Percentiles rank a stretch among this genome's conserved stretches.
phyloP scores from a whole-genome alignment of 179 eudicot genomes.

The Silene coronaria region DNA sequence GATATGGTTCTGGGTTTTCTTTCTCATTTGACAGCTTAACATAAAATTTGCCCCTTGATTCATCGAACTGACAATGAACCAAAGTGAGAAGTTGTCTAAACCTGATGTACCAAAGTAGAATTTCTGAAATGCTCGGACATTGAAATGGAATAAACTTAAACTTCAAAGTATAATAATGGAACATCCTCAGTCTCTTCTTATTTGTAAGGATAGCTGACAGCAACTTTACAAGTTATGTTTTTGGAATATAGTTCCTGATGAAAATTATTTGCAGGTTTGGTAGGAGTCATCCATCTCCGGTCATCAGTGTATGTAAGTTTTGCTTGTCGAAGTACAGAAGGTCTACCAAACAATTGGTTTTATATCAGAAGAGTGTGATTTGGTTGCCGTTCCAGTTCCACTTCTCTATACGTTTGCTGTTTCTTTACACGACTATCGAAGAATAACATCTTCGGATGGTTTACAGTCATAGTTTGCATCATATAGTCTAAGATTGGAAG shows the following conservation, averaged over 20 bases:
- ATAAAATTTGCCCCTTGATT: not conserved
- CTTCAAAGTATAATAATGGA: no score
- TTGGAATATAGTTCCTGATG: not conserved
- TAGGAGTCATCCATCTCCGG: constrained; percentile 11
- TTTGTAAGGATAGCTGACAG: not conserved
- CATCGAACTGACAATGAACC: not conserved
- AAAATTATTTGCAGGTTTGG: constrained; percentile 22
- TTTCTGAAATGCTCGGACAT: no score
- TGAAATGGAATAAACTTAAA: no score
- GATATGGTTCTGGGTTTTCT: not conserved
- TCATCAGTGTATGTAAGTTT: constrained; percentile 12
- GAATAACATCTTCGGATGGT: constrained; percentile 17
- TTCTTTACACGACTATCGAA: constrained; percentile 17
- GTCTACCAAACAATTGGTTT: constrained; percentile 18
- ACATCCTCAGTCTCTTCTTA: no score
- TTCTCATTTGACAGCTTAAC: not conserved
- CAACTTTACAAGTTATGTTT: not conserved
- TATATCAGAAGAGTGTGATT: constrained; percentile 17
- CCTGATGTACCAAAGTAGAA: no score
- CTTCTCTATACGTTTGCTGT: constrained; percentile 12
- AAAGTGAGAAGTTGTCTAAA: no score
- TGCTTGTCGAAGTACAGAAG: constrained; percentile 16
- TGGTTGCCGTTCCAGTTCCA: constrained; percentile 21
- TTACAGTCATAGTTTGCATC: constrained; percentile 22
- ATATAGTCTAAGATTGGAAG: constrained; percentile 13